Conservation (phyloP, 2,329 filamentous ascomycete genomes). For the Elsinoe ampelina region DNA sequence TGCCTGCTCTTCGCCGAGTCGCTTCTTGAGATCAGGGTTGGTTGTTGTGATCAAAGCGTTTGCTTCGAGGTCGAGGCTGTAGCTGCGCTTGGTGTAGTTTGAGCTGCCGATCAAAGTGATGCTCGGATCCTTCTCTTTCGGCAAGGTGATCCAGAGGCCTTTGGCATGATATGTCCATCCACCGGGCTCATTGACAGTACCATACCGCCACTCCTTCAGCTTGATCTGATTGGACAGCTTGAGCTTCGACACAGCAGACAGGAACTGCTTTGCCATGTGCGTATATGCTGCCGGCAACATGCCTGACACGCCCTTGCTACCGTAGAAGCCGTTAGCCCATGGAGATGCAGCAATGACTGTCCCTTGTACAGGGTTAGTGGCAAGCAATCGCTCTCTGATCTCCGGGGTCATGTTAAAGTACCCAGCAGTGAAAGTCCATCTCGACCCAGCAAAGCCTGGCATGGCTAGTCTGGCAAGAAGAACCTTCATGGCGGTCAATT, state of each 20-base stretch:
- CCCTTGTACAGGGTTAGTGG: constrained; percentile 58
- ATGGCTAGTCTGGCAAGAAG: constrained; percentile 60
- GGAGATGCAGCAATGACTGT: constrained; percentile 89
- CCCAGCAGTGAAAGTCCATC: constrained; percentile 94
- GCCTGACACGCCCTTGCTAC: constrained; percentile 76
- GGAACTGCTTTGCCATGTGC: constrained; percentile 71
- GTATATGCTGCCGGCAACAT: constrained; percentile 90
- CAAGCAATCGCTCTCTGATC: constrained; percentile 69
- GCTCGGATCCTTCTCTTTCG: constrained; percentile 53
- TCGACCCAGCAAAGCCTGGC: constrained; percentile 56
- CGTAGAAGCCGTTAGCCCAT: constrained; percentile 90
- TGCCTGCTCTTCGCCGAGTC: constrained; percentile 68
- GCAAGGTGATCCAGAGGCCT: constrained; percentile 79
- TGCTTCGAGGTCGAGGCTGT: constrained; percentile 82
- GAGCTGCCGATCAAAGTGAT: constrained; percentile 82
- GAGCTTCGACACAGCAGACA: constrained; percentile 51
- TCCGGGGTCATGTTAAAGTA: constrained; percentile 95
- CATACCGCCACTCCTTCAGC: constrained; percentile 80
- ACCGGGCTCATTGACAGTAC: constrained; percentile 66
- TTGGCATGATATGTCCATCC: constrained; percentile 99
- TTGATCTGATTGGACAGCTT: constrained; percentile 51
- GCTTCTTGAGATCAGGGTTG: constrained; percentile 60
- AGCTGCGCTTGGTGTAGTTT: constrained; percentile 92
- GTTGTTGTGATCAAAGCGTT: constrained; percentile 78
- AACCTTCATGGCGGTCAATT: constrained; percentile 69